Base-by-base conservation (phyloP, 805 yeast genomes). In the Lipomyces japonicus region DNA sequence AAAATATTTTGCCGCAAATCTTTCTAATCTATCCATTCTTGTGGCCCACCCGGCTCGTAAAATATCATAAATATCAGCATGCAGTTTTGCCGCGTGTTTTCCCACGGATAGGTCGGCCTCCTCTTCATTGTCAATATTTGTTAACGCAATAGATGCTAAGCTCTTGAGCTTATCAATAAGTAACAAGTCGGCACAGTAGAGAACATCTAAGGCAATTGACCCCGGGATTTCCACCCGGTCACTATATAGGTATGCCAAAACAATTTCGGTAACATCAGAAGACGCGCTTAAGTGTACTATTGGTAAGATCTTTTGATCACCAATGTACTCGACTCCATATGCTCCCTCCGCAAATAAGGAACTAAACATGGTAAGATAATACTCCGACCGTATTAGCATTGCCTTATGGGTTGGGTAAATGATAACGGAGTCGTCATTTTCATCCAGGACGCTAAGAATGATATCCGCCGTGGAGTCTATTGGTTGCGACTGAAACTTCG, bases 41-140 rank as follows among this genome's bases (percentile, higher is more conserved):
- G 84, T 76, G 16, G 74, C 76, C 93, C 95, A 86, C 0, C 84
- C 80, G 1, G 82, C 76, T 46, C 80, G 67, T 22, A 86, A 65
- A 14, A 84, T 68, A 24, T 82, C 85, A 61, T 71, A 83, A 0
- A 80, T 68, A 19, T 77, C 68, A 1, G 57, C 57, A 48, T 71
- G 69, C 14, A 51, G 38, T 18, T 39, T 42, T 23, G 34, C 28
- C 18, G 38, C 31, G 43, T 22, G 42, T 19, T 46, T 34, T 21
- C 35, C 28, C 9, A 30, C 32, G 10, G n/a, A 22, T 45, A 39
- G 44, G 14, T 69, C 70, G 0, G 72, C 68, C 12, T 37, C 39
- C 4, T 60, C 59, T 35, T 68, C 56, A 36, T 36, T 46, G 5
- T 53, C 49, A 3, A 57, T 42, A 18, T 69, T 65, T 1, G 78